phyloP scores from a whole-genome alignment of 2,329 filamentous ascomycete genomes.

The Colletotrichum musae region DNA sequence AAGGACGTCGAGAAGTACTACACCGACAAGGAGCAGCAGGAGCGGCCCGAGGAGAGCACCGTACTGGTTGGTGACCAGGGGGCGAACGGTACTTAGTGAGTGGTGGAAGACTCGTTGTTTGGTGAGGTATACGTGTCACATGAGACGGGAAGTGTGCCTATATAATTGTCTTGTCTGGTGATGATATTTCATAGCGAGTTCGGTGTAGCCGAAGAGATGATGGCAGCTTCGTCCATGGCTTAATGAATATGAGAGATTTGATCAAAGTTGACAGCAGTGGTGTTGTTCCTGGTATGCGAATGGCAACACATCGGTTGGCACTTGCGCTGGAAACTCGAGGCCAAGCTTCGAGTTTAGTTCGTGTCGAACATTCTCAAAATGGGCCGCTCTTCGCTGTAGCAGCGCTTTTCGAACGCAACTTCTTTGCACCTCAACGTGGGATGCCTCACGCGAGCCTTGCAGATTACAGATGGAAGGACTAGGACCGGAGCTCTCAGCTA shows the following conservation, averaged over 20 bases:
- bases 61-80: slow-evolving; percentile 52
- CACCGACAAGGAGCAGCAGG: slow-evolving; percentile 47
- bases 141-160: neutral
- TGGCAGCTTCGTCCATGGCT: neutral
- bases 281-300: too few relatives aligned
- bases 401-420: too few relatives aligned
- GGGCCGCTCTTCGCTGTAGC: too few relatives aligned
- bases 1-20: slow-evolving; percentile 59
- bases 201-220: neutral
- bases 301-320: too few relatives aligned
- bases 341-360: too few relatives aligned
- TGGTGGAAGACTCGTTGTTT: neutral
- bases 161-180: neutral
- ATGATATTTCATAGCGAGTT: neutral
- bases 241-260: neutral
- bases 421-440: too few relatives aligned
- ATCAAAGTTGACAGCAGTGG: neutral
- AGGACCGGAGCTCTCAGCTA: too few relatives aligned
- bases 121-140: neutral
- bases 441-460: too few relatives aligned
- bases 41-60: slow-evolving; percentile 50
- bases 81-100: slow-evolving; percentile 19
- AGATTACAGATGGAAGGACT: too few relatives aligned
- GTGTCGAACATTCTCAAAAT: too few relatives aligned
- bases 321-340: too few relatives aligned